phyloP scores from a whole-genome alignment of 208 protist genomes.

The Acanthamoeba healyi region DNA sequence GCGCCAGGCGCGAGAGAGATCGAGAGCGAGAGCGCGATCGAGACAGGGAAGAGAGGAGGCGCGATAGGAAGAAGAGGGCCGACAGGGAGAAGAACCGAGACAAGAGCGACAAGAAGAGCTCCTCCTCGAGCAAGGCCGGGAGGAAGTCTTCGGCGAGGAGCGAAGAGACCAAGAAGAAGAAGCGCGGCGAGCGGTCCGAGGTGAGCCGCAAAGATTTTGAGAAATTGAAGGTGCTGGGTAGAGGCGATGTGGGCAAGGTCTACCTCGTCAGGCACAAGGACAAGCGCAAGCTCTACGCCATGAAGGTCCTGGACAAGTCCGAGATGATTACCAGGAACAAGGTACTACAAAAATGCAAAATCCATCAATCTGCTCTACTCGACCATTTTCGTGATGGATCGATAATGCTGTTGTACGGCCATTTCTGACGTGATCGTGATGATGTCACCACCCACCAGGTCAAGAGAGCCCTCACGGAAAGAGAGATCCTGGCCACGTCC shows the following conservation, averaged over 20 bases:
- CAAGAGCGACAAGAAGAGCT: background rate
- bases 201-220: conserved; percentile 90
- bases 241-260: conserved; percentile 96
- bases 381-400: too few species aligned
- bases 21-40: background rate
- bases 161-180: background rate
- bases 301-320: conserved; percentile 90
- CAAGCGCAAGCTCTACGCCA: conserved; percentile 93
- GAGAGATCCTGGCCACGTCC: conserved; percentile 85
- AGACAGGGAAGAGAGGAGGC: conserved; percentile 1
- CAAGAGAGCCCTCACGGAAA: conserved; percentile 86
- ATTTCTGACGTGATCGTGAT: background rate
- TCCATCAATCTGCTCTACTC: background rate
- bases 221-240: conserved; percentile 93
- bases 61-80: background rate
- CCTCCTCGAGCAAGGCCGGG: background rate
- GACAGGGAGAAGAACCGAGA: background rate
- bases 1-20: conserved; percentile 50
- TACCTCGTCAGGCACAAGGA: conserved; percentile 94
- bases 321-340: conserved; percentile 87
- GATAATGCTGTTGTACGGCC: background rate
- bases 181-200: background rate
- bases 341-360: too few species aligned
- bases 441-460: conserved; percentile 73
- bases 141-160: background rate